A percentile compares a stretch with the other conserved stretches of the same genome.
Conservation (phyloP, 768 basidiomycete genomes). For the Flagelloscypha sp. region DNA sequence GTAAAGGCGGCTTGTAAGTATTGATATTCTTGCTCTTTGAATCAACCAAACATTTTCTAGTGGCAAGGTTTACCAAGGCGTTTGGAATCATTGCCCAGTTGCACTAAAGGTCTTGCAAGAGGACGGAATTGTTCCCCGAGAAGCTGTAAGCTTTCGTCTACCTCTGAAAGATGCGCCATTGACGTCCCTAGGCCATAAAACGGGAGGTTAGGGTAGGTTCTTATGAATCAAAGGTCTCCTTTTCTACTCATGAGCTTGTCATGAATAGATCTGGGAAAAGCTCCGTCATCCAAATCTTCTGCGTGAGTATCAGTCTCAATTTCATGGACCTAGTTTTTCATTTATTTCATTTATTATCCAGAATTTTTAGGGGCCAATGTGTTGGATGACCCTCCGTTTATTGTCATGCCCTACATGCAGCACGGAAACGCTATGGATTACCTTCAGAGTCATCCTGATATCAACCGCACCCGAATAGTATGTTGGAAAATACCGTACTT, state of each 20-base stretch:
- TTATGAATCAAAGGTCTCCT: no score
- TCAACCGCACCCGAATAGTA: constrained; percentile 15
- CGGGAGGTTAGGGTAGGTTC: no score
- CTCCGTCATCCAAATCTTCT: constrained; percentile 10
- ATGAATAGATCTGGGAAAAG: constrained; percentile 7
- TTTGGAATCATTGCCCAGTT: constrained; percentile 10
- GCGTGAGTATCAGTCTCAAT: constrained; percentile 1
- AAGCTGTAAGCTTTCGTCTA: constrained; percentile 1
- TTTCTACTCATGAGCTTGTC: no score
- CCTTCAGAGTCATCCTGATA: constrained; percentile 10
- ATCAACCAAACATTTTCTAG: neutral
- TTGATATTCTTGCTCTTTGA: neutral
- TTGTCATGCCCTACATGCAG: constrained; percentile 6
- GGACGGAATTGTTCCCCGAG: constrained; percentile 4
- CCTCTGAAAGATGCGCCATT: neutral
- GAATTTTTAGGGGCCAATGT: constrained; percentile 10
- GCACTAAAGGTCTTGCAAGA: constrained; percentile 9
- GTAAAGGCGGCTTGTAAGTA: constrained; percentile 19
- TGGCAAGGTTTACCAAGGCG: constrained; percentile 10
- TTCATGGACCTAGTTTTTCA: neutral
- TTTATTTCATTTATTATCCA: no score
- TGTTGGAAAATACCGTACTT: neutral
- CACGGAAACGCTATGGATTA: constrained; percentile 11
- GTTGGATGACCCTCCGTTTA: constrained; percentile 5
- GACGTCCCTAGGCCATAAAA: no score